These are phyloP conservation scores for Litchi chinensis DNA, from an alignment of 345 rosid genomes.

Conservation along the genomic window DNA sequence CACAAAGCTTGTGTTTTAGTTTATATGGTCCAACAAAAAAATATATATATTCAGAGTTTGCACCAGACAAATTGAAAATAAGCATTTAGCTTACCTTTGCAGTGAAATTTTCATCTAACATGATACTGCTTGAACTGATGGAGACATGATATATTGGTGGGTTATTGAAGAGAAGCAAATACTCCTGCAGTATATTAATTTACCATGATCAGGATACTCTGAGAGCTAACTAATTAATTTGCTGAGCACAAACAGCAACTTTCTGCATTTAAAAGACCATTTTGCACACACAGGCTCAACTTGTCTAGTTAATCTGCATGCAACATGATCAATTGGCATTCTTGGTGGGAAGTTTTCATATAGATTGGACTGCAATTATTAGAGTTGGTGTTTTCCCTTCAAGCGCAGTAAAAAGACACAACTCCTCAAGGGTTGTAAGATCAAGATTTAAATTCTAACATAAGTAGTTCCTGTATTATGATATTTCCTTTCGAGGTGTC, in stretches of 20 bases:
- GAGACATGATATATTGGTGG: constrained; percentile 70
- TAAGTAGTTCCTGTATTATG: background rate
- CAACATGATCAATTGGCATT: too few relatives aligned
- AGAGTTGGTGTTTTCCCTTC: too few relatives aligned
- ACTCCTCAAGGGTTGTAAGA: background rate
- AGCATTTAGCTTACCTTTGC: constrained; percentile 58
- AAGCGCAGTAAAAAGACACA: too few relatives aligned
- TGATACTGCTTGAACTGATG: constrained; percentile 75
- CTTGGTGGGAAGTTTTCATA: too few relatives aligned
- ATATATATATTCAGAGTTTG: background rate
- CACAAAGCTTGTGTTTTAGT: background rate
- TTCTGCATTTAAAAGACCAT: background rate
- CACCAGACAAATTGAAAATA: background rate
- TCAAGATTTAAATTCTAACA: background rate
- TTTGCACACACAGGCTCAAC: background rate
- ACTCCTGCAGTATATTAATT: constrained; percentile 59
- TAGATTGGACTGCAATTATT: background rate
- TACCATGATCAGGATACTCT: background rate
- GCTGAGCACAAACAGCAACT: background rate
- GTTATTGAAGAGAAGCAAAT: constrained; percentile 74
- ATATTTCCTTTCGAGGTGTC: background rate
- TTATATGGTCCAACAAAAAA: background rate
- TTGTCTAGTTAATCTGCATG: too few relatives aligned
- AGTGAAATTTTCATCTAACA: constrained; percentile 84
- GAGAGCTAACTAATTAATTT: background rate